Conservation (phyloP, 2,329 filamentous ascomycete genomes). For the Chrysoporthe cubensis region DNA sequence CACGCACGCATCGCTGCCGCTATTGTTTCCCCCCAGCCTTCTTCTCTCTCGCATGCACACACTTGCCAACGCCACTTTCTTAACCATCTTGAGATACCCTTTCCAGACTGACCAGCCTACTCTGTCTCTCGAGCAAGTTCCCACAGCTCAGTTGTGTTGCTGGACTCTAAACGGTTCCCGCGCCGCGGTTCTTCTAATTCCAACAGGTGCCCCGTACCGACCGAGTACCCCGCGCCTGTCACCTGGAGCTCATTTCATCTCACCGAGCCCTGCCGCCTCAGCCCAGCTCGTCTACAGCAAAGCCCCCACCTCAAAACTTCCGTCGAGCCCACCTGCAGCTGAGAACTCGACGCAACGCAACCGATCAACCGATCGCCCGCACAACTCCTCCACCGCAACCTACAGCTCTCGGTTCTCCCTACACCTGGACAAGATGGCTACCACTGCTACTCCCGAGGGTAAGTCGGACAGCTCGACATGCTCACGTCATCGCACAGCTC, state of each 20-base stretch:
- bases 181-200: neutral
- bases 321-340: slow-evolving; percentile 21
- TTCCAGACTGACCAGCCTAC: neutral
- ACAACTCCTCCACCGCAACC: neutral
- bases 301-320: slow-evolving; percentile 28
- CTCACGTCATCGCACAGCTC: slow-evolving; percentile 2
- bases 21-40: neutral
- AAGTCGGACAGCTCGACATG: slow-evolving; percentile 32
- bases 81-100: neutral
- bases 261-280: slow-evolving; percentile 22
- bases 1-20: neutral
- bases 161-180: neutral
- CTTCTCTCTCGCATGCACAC: neutral
- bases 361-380: neutral
- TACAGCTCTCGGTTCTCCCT: neutral
- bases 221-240: slow-evolving; percentile 22
- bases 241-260: slow-evolving; percentile 11
- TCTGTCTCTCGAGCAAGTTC: neutral
- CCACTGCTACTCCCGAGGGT: slow-evolving; percentile 45
- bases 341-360: neutral
- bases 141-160: neutral
- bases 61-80: neutral
- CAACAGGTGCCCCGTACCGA: neutral
- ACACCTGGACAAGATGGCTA: slow-evolving; percentile 35
- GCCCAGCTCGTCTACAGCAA: slow-evolving; percentile 16